Base-by-base conservation (phyloP, 2,329 filamentous ascomycete species). In the Escovopsis sp. region DNA sequence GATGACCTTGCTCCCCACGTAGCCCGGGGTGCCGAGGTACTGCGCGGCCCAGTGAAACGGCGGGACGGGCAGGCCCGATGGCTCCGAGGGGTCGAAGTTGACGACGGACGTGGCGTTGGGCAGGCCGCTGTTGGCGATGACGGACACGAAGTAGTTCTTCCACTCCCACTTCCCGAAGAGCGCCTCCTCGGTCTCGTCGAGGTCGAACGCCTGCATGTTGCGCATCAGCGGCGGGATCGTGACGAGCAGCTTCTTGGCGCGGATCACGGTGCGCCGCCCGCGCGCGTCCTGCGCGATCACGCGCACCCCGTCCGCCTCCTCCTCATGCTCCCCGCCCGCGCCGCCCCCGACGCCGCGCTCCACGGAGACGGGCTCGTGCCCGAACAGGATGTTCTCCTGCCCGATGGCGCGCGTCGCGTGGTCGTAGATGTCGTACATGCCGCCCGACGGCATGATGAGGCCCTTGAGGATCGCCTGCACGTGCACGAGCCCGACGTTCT, bases 151-250 rank as follows among this genome's bases (percentile, higher is more conserved):
- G 51, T 59, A 60, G 30, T 52, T 50, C 5, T 51, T 52, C 39
- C 51, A 57, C n/a, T 46, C 45, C 45, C 63, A 60, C 46, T 59
- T 55, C 43, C 43, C 40, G 45, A 66, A 63, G 25, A 63, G 47
- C 2, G n/a, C 31, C 2, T 35, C 32, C 38, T 66, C 62, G 5
- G 39, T 38, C 0, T 44, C 37, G 40, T 57, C 54, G 2, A 64
- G 49, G 43, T 59, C 54, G 36, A 63, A 58, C 3, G 48, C 43
- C 13, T 39, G 42, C 14, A 64, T 47, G 41, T 59, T 58, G 11
- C 53, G 47, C 5, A 56, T 43, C 7, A 49, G 57, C 0, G 63
- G 62, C 14, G 61, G 54, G n/a, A 58, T 53, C 6, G 62, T 51
- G 30, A 65, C 43, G 10, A 66, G 52, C 5, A 65, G 50, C 31